Percentiles rank a stretch among this genome's conserved stretches.
These are phyloP conservation scores for Begonia loranthoides DNA, from an alignment of 306 rosid genomes.

Conservation along the genomic window DNA sequence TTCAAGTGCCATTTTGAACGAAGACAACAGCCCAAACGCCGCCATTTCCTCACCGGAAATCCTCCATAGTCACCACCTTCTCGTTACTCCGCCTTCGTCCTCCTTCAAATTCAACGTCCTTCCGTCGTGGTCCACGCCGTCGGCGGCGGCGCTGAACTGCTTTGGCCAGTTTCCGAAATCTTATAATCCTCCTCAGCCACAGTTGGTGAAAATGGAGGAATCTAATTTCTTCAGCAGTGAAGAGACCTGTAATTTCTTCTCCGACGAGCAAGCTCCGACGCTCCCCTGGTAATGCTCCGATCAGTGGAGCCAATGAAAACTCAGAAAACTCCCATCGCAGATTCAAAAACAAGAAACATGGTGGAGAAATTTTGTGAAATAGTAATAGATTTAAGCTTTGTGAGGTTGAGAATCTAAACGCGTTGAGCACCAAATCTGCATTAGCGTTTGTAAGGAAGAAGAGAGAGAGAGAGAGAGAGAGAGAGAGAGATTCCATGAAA, in stretches of 20 bases:
- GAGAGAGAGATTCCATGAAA: too few relatives aligned
- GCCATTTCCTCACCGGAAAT: not conserved
- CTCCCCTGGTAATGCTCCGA: slow-evolving; percentile 79
- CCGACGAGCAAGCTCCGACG: slow-evolving; percentile 80
- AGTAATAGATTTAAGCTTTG: too few relatives aligned
- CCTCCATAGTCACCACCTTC: not conserved
- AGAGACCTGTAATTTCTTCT: slow-evolving; percentile 69
- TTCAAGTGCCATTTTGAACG: slow-evolving; percentile 1
- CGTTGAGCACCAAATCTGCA: too few relatives aligned
- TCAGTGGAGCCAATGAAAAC: slow-evolving; percentile 13
- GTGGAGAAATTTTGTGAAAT: too few relatives aligned
- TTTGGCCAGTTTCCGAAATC: slow-evolving; percentile 39
- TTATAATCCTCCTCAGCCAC: slow-evolving; percentile 25
- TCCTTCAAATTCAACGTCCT: not conserved
- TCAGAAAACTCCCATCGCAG: too few relatives aligned
- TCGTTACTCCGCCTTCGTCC: not conserved
- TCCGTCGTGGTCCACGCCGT: not conserved
- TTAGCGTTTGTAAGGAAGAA: too few relatives aligned
- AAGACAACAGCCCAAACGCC: not conserved
- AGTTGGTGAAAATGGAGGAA: slow-evolving; percentile 75
- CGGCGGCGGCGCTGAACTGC: slow-evolving; percentile 18
- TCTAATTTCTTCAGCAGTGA: slow-evolving; percentile 74
- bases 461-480: too few relatives aligned
- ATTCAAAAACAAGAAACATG: too few relatives aligned
- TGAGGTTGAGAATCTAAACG: too few relatives aligned